A percentile compares a stretch with the other conserved stretches of the same genome.
These are phyloP conservation scores for Protomyces pachydermus DNA, from an alignment of 1,139 yeast species.

Conservation along the genomic window DNA sequence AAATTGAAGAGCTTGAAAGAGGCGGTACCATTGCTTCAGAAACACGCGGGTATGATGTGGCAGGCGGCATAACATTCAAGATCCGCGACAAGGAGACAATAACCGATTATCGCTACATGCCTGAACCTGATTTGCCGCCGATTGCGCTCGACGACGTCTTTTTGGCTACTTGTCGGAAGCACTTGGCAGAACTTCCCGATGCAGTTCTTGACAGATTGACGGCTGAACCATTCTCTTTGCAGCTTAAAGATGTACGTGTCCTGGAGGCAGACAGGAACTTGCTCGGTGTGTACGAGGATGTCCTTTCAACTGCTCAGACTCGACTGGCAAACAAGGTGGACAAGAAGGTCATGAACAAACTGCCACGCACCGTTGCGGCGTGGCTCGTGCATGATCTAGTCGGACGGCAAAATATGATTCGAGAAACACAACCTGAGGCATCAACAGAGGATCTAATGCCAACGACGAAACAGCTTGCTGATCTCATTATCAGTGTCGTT, in stretches of 20 bases:
- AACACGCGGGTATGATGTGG: conserved; percentile 91
- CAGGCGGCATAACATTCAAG: conserved; percentile 49
- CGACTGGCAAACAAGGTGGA: conserved; percentile 34
- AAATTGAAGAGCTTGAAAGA: conserved; percentile 44
- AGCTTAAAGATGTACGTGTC: conserved; percentile 66
- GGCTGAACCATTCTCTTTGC: conserved; percentile 47
- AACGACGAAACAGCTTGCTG: conserved; percentile 43
- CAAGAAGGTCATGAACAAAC: conserved; percentile 26
- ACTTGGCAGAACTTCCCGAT: conserved; percentile 64
- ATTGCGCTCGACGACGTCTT: conserved; percentile 48
- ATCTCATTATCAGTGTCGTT: conserved; percentile 45
- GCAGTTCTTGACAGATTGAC: conserved; percentile 50
- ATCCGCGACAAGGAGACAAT: conserved; percentile 74
- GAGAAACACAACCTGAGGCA: conserved; percentile 34
- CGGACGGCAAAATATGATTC: conserved; percentile 59
- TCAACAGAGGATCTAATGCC: neutral
- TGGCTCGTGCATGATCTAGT: conserved; percentile 77
- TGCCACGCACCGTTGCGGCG: conserved; percentile 28
- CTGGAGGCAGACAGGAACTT: conserved; percentile 50
- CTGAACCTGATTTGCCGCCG: conserved; percentile 81
- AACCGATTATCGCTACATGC: conserved; percentile 86
- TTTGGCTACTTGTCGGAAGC: conserved; percentile 40
- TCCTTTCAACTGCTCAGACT: conserved; percentile 39
- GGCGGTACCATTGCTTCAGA: conserved; percentile 51
- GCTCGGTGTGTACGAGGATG: conserved; percentile 47